These are phyloP conservation scores for Ceratocystis harringtonii DNA, from an alignment of 2,329 filamentous ascomycete genomes.

Conservation along the genomic window DNA sequence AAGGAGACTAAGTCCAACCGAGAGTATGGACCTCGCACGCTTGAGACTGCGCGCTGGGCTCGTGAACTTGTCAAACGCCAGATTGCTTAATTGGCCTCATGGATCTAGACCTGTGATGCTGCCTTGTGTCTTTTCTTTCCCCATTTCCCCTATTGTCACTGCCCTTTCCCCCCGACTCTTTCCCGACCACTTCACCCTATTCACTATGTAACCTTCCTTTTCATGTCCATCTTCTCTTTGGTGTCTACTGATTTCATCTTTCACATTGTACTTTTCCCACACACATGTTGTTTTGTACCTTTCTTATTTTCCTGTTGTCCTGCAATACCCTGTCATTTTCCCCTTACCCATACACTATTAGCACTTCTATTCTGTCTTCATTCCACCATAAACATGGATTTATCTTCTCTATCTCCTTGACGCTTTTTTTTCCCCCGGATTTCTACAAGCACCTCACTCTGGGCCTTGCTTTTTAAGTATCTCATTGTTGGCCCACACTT, in stretches of 20 bases:
- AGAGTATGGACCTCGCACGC: slow-evolving; percentile 70
- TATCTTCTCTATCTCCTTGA: slow-evolving; percentile 18
- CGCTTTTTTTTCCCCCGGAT: slow-evolving; percentile 17
- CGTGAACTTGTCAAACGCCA: slow-evolving; percentile 96
- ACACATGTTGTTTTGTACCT: slow-evolving; percentile 18
- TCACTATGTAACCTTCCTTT: slow-evolving; percentile 20
- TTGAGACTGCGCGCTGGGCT: slow-evolving; percentile 92
- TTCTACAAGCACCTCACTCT: neutral
- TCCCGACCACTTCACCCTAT: neutral
- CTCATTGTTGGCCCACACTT: neutral
- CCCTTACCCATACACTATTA: slow-evolving; percentile 6
- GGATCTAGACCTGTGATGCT: slow-evolving; percentile 1
- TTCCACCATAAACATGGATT: slow-evolving; percentile 6
- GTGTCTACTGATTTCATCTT: slow-evolving; percentile 26
- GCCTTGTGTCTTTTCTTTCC: slow-evolving; percentile 11
- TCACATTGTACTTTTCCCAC: slow-evolving; percentile 20
- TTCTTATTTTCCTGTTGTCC: slow-evolving; percentile 18
- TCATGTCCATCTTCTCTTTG: slow-evolving; percentile 19
- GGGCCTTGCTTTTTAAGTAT: slow-evolving; percentile 3
- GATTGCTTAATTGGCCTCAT: slow-evolving; percentile 26
- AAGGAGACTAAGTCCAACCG: slow-evolving; percentile 83
- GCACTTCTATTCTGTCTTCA: slow-evolving; percentile 10
- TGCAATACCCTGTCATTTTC: slow-evolving; percentile 16
- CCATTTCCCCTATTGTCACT: slow-evolving; percentile 6
- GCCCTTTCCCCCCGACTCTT: neutral